Base-by-base conservation (phyloP, 176 grass and related monocot species). In the Carex kokanica region DNA sequence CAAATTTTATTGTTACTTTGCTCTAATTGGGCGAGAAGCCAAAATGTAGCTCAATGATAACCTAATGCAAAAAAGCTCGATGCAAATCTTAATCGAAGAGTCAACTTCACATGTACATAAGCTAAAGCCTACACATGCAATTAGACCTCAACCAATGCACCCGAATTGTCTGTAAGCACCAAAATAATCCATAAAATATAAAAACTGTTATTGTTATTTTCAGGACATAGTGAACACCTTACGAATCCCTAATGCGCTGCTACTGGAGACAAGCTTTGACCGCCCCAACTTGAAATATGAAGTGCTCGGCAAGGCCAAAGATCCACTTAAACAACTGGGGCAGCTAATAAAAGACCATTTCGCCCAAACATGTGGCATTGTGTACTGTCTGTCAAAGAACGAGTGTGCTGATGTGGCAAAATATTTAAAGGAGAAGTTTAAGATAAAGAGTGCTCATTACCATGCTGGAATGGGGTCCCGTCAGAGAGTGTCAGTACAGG, bases 181-280 rank as follows among this genome's bases (percentile, higher is more conserved):
- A 62, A 38, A 38, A 61, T 55, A 62, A 62, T 20, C 1, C 16
- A 80, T 80, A 41, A 60, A 80, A 75, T 1, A 9, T 29, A 15
- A 80, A 43, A 0, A 41, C 9, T 80, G 17, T 62, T 80, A 32
- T 80, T 62, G 31, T 78, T 88, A 32, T 84, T 83, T 36, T 52
- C 83, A 98, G 95, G 95, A 98, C 36, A 85, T 95, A 63, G 63
- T 94, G 4, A 24, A 71, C 60, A 85, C 87, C 17, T 84, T 95
- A 82, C 88, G 84, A 80, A 95, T 98, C 58, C 84, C 87, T 61
- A 85, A 88, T 55, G 92, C 95, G 78, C n/a, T 86, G 27, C 17
- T 93, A 62, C 89, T 98, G 21, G 91, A 90, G 82, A 93, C 78
- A 32, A 94, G 95, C 79, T 98, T 98, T 88, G 95, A 98, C 72